Conservation (phyloP, 2,329 filamentous ascomycete species). For the Drechmeria coniospora region DNA sequence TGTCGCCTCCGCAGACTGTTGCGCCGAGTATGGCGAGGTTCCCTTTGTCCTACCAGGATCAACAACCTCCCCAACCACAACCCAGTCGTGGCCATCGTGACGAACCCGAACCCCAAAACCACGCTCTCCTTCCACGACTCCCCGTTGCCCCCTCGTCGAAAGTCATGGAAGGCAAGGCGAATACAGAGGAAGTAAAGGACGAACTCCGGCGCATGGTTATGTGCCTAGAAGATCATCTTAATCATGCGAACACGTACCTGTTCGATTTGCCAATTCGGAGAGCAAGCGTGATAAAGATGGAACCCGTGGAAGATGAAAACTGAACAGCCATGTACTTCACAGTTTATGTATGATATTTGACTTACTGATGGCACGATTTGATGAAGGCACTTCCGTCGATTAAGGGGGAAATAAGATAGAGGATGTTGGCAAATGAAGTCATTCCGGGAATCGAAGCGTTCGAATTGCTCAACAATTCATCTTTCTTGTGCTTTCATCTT, state of each 20-base stretch:
- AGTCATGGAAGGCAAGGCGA: conserved; percentile 39
- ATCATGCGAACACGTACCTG: conserved; percentile 28
- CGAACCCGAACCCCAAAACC: conserved; percentile 5
- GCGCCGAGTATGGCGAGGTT: conserved; percentile 6
- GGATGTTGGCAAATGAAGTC: no score
- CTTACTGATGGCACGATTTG: neutral
- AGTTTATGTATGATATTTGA: conserved; percentile 1
- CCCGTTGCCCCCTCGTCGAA: conserved; percentile 31
- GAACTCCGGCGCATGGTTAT: conserved; percentile 35
- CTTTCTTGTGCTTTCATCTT: no score
- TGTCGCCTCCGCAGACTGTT: conserved; percentile 16
- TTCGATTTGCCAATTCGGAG: conserved; percentile 22
- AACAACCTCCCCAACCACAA: conserved; percentile 8
- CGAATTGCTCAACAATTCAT: no score
- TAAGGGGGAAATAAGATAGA: no score
- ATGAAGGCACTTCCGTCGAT: no score
- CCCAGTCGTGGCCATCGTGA: conserved; percentile 5
- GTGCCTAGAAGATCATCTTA: conserved; percentile 32
- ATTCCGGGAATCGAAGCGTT: no score
- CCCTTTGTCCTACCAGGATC: conserved; percentile 4
- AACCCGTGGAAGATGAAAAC: conserved; percentile 1
- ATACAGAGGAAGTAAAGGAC: conserved; percentile 33
- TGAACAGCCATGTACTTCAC: neutral
- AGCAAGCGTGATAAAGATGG: conserved; percentile 14
- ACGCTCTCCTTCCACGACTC: conserved; percentile 17